Percentiles rank a stretch among this genome's conserved stretches.
phyloP scores from a whole-genome alignment of 176 grass and related monocot species.

The Oryza meridionalis region DNA sequence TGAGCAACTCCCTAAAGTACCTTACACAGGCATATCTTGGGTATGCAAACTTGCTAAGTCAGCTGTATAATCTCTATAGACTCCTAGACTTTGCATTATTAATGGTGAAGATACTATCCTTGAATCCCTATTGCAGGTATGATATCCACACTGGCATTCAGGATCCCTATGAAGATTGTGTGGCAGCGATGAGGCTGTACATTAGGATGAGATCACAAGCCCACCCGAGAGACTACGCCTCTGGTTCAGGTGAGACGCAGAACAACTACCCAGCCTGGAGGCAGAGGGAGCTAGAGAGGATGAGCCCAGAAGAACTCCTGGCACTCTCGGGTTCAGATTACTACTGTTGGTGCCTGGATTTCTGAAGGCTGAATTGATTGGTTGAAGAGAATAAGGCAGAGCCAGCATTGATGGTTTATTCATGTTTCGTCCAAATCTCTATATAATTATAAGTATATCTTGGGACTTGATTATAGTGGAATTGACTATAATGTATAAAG shows the following conservation, averaged over 20 bases:
- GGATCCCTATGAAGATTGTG: constrained; percentile 75
- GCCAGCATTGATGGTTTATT: constrained; percentile 18
- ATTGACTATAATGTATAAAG: constrained; percentile 25
- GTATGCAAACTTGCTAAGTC: constrained; percentile 47
- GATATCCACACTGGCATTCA: constrained; percentile 80
- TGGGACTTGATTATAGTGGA: constrained; percentile 23
- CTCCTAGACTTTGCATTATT: background rate
- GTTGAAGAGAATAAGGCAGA: constrained; percentile 41
- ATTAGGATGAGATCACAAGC: constrained; percentile 69
- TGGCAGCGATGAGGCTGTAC: constrained; percentile 78
- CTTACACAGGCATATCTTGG: constrained; percentile 86
- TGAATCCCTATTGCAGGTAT: constrained; percentile 50
- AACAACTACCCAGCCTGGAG: constrained; percentile 79
- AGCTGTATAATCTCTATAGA: background rate
- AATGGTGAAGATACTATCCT: constrained; percentile 21
- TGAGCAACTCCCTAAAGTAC: constrained; percentile 86
- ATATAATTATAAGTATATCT: constrained; percentile 45
- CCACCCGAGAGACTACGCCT: constrained; percentile 59
- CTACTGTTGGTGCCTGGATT: constrained; percentile 94
- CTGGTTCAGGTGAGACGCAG: constrained; percentile 63
- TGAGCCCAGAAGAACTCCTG: constrained; percentile 77
- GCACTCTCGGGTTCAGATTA: constrained; percentile 82
- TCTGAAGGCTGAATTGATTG: constrained; percentile 43
- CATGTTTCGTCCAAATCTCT: constrained; percentile 12
- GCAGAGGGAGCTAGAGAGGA: constrained; percentile 87